Evolutionary conservation across 2,329 filamentous ascomycete genomes (phyloP), one percentile per base, ranked within the genome.

Genomic region (Neofusicoccum sp.): DNA sequence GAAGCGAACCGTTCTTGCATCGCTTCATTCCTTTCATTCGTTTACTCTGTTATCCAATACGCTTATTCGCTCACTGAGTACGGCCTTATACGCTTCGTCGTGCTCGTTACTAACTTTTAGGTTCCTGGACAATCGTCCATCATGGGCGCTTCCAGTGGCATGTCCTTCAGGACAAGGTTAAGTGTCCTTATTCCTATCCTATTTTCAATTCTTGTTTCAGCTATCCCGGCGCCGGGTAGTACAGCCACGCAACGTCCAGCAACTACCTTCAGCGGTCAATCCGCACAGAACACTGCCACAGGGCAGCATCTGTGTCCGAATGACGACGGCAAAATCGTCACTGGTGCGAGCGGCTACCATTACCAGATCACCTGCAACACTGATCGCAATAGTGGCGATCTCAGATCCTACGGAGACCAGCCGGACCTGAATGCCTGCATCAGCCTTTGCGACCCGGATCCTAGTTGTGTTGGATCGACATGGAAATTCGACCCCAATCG

Each of bases 141-240:
- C 26, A 60, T 60, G 57, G 57, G 57, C 40, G 36, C 28, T 33
- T 11, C 38, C 28, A 14, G 30, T 12, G 36, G 36, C 38, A n/a
- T 26, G 57, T 33, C 45, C 45, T 51, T 60, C 12, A 14, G 57
- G 45, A 24, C 45, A 38, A 34, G 36, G n/a, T n/a, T 51, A 48
- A 40, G 30, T 51, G 24, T 43, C 30, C 16, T 60, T 28, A 14
- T 60, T 14, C 6, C 45, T n/a, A 14, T 60, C 14, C 14, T 51
- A 12, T 28, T 36, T 28, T 43, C 57, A 7, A 11, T 47, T 16
- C 12, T 43, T 20, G 33, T 60, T 14, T 30, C 45, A 7, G 20
- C 34, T 9, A 7, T 26, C 5, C 44, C 47, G 20, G 51, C 51
- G 14, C 51, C 51, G 20, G 20, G 20, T 20, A 20, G 20, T 20